These are phyloP conservation scores for Phalaenopsis hybrid DNA, from an alignment of 116 monocot genomes.

Conservation along the genomic window DNA sequence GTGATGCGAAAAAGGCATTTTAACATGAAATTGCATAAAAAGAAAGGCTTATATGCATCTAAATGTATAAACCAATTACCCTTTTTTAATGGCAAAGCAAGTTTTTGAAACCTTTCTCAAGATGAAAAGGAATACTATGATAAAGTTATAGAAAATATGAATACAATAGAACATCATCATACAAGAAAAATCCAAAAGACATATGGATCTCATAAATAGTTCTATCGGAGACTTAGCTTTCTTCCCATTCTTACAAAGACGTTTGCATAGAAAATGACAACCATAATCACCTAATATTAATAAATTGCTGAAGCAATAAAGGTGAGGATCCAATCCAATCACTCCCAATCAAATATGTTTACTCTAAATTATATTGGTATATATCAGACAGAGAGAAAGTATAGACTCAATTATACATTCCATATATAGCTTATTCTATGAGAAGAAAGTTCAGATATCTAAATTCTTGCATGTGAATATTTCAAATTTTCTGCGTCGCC, in stretches of 20 bases:
- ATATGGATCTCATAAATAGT: neutral
- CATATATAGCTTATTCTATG: too few relatives aligned
- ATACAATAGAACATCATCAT: neutral
- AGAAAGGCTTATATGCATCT: conserved; percentile 1
- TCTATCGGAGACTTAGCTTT: neutral
- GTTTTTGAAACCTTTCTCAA: neutral
- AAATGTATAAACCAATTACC: neutral
- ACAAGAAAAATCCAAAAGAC: neutral
- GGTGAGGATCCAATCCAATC: too few relatives aligned
- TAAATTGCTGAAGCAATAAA: too few relatives aligned
- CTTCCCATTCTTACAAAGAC: too few relatives aligned
- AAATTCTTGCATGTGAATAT: neutral
- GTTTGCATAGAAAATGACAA: too few relatives aligned
- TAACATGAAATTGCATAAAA: neutral
- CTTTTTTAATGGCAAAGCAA: neutral
- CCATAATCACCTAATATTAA: too few relatives aligned
- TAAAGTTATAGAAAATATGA: neutral
- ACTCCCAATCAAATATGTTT: too few relatives aligned
- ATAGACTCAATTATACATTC: too few relatives aligned
- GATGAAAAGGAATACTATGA: neutral
- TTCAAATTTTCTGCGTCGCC: too few relatives aligned
- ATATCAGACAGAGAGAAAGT: too few relatives aligned
- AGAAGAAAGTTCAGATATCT: neutral
- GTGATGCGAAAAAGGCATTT: too few relatives aligned
- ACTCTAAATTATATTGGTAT: too few relatives aligned